Conservation (phyloP, 2,329 filamentous ascomycete species). For the Albophoma yamanashiensis region DNA sequence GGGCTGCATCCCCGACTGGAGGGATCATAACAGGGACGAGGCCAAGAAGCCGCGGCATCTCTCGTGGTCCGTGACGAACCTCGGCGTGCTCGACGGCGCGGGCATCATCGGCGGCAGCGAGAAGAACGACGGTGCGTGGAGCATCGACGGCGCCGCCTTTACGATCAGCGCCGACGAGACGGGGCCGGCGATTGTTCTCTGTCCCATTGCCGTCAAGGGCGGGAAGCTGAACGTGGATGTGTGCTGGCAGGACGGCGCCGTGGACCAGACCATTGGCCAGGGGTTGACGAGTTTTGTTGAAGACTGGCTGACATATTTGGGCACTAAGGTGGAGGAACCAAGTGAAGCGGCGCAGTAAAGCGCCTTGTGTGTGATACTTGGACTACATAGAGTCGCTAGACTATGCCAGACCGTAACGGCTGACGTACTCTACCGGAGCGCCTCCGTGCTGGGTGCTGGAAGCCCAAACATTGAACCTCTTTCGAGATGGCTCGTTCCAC, state of each 20-base stretch:
- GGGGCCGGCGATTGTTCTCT: not conserved
- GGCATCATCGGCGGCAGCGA: not conserved
- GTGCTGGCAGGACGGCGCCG: not conserved
- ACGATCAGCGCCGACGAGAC: not conserved
- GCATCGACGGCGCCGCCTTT: not conserved
- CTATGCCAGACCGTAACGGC: no score
- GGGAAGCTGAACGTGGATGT: not conserved
- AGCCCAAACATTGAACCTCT: no score
- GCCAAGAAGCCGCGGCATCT: not conserved
- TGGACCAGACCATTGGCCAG: not conserved
- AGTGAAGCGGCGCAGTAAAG: not conserved
- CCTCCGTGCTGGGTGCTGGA: no score
- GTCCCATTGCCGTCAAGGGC: not conserved
- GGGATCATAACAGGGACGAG: not conserved
- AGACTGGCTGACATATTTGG: not conserved
- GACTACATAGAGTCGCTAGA: no score
- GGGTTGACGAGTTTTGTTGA: not conserved
- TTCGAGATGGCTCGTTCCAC: no score
- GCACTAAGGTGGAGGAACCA: not conserved
- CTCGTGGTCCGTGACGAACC: not conserved
- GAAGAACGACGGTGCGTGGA: not conserved
- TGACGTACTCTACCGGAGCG: no score
- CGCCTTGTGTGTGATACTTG: not conserved
- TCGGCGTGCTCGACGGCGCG: not conserved
- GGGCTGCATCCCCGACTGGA: not conserved